Percentiles rank a stretch among this genome's conserved stretches.
phyloP scores from a whole-genome alignment of 495 filamentous ascomycete genomes.

The Clohesyomyces aquaticus region DNA sequence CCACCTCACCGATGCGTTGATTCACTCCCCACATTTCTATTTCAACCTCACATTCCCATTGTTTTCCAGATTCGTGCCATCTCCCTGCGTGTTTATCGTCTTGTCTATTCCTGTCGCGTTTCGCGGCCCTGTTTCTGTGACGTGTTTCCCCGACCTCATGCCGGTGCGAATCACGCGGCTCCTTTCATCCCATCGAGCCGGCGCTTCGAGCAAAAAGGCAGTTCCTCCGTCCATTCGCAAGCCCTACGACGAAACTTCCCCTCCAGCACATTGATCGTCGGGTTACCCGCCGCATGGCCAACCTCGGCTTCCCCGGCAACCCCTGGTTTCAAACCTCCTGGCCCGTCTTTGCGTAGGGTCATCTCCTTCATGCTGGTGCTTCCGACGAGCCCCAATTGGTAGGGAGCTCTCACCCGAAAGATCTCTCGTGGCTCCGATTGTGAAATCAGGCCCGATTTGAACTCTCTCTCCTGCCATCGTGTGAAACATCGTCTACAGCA shows the following conservation, averaged over 20 bases:
- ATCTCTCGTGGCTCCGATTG: no score
- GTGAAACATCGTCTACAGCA: no score
- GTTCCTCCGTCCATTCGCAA: conserved; percentile 21
- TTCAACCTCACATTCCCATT: conserved; percentile 17
- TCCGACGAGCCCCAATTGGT: no score
- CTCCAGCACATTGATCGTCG: neutral
- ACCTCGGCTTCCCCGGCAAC: conserved; percentile 15
- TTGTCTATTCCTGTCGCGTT: neutral
- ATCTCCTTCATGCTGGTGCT: neutral
- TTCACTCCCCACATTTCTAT: conserved; percentile 26
- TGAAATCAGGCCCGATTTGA: no score
- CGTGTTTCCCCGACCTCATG: neutral
- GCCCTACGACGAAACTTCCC: neutral
- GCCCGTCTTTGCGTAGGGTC: neutral
- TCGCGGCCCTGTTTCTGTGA: neutral
- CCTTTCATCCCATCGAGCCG: conserved; percentile 8
- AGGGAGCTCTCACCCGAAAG: no score
- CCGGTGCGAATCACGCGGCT: conserved; percentile 1
- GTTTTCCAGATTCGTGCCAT: no score
- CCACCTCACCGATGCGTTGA: neutral
- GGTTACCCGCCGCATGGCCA: neutral
- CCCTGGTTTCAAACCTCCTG: neutral
- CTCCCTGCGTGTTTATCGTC: no score
- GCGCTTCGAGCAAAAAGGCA: conserved; percentile 22
- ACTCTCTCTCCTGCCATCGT: no score